Base-by-base conservation (phyloP, 371 early-diverging fungal species). In the Parasitella parasitica region DNA sequence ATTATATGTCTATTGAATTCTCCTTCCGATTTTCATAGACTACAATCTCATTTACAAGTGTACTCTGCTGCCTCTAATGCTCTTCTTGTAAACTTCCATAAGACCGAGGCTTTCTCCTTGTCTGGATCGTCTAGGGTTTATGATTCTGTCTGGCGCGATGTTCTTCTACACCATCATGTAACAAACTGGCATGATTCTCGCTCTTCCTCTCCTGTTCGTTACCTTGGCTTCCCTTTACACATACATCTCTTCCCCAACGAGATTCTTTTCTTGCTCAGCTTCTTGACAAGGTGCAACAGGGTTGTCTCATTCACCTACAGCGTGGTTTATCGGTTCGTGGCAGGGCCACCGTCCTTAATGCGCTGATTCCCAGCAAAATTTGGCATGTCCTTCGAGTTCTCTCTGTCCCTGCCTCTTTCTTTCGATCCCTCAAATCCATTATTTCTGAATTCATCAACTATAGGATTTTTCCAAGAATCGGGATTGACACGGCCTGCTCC, bases 311-410 rank as follows among this genome's bases (percentile, higher is more conserved):
- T 6, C 61, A 66, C n/a, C 30, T 24, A 32, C 58, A 43, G 22
- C 64, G 67, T 8, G 0, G 30, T 12, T 38, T 71, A 1, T 66
- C 66, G 2, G 3, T 66, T 3, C 56, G 55, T 8, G 71, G 67
- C 30, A 8, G 67, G 2, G 62, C 56, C 1, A 64, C 63, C 5
- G 63, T 67, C 1, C 37, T 64, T 28, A 63, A 67, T 27, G n/a
- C 62, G 6, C 53, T 71, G 2, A 34, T 67, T 3, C 30, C 62
- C 15, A 59, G 56, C 1, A 28, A 39, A 27, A n/a, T 63, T 2
- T 67, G 67, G 67, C 59, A 66, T 61, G 64, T 61, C 1, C 52
- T 67, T 0, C 59, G 59, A n/a, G n/a, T 34, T 4, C 6, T 37
- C 5, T n/a, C 38, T n/a, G 38, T 56, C 0, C 58, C 71, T 3